phyloP scores from a whole-genome alignment of 2,329 filamentous ascomycete species.

The Pseudogymnoascus sp. region DNA sequence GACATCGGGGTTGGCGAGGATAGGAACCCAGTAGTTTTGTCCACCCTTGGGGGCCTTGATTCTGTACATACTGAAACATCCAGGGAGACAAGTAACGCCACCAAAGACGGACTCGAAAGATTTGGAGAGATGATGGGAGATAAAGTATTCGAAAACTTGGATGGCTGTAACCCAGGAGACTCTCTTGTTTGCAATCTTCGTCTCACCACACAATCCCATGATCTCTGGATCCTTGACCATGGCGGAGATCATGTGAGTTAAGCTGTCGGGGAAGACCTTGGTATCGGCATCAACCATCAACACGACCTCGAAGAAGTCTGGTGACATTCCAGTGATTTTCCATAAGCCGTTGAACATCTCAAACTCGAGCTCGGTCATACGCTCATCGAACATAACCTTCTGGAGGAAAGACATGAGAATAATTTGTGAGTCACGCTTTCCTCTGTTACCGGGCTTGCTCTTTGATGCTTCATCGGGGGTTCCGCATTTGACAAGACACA shows the following conservation, averaged over 20 bases:
- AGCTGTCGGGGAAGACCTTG: slow-evolving; percentile 95
- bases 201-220: slow-evolving; percentile 98
- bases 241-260: slow-evolving; percentile 97
- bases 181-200: slow-evolving; percentile 98
- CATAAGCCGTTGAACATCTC: slow-evolving; percentile 99
- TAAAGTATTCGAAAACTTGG: slow-evolving; percentile 99
- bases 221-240: slow-evolving; percentile 99
- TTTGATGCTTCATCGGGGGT: slow-evolving; percentile 76
- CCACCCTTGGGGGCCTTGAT: slow-evolving; percentile 98
- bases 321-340: slow-evolving; percentile 97
- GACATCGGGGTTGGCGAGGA: slow-evolving; percentile 94
- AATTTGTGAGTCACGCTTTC: slow-evolving; percentile 98
- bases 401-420: slow-evolving; percentile 99
- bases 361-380: slow-evolving; percentile 98
- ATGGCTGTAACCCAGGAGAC: slow-evolving; percentile 94
- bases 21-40: slow-evolving; percentile 99
- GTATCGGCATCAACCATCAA: slow-evolving; percentile 99
- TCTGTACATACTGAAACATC: slow-evolving; percentile 99
- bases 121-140: slow-evolving; percentile 94
- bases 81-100: slow-evolving; percentile 95
- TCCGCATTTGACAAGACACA: slow-evolving; percentile 91
- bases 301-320: slow-evolving; percentile 95
- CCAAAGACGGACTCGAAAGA: slow-evolving; percentile 98
- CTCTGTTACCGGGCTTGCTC: slow-evolving; percentile 90
- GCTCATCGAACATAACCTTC: slow-evolving; percentile 99